phyloP scores from a whole-genome alignment of 2,329 filamentous ascomycete genomes.

The Pestalotiopsis sp. region DNA sequence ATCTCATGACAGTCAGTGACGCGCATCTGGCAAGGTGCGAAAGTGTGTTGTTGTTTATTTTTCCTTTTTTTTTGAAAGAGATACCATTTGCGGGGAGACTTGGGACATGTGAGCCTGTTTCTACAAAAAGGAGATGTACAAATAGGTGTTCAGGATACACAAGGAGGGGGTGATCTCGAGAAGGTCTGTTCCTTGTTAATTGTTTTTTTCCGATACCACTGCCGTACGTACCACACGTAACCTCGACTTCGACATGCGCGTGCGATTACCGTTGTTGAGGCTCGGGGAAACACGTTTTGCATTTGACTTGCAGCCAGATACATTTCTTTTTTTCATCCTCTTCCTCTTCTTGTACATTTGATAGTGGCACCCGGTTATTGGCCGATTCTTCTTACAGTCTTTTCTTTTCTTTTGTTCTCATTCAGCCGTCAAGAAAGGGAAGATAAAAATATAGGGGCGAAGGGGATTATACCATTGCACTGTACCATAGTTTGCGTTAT shows the following conservation, averaged over 20 bases:
- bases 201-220: background rate
- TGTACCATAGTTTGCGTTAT: background rate
- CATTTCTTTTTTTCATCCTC: background rate
- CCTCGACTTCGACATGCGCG: background rate
- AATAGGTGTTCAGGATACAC: slow-evolving; percentile 12
- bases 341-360: background rate
- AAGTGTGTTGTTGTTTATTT: background rate
- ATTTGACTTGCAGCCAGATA: background rate
- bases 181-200: background rate
- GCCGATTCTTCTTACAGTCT: background rate
- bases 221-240: background rate
- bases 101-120: background rate
- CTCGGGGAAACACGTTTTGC: background rate
- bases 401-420: background rate
- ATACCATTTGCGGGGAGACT: background rate
- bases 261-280: background rate
- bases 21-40: background rate
- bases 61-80: slow-evolving; percentile 1
- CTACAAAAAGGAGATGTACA: slow-evolving; percentile 1
- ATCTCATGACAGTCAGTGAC: background rate
- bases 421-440: background rate
- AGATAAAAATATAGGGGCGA: background rate
- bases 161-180: slow-evolving; percentile 1
- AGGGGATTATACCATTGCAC: background rate
- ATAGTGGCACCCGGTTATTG: background rate